A percentile compares a stretch with the other conserved stretches of the same genome.
Evolutionary conservation across 495 filamentous ascomycete species (phyloP).

Genomic region (Penicillium fimorum): DNA sequence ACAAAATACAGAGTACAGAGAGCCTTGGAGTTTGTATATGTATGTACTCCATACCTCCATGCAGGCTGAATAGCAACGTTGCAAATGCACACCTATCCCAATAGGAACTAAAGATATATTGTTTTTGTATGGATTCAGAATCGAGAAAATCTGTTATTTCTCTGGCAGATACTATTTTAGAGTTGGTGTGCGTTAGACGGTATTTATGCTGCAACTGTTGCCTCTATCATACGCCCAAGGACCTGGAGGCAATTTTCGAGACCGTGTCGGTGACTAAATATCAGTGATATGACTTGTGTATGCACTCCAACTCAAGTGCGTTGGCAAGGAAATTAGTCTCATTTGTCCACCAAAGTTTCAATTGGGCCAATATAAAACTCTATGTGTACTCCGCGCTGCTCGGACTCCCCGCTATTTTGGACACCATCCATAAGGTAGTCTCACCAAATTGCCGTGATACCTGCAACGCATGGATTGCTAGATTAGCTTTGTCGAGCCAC

Average conservation of each 20-base stretch:
- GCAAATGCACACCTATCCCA: not conserved
- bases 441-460: conserved; percentile 20
- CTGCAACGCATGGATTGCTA: conserved; percentile 22
- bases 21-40: not conserved
- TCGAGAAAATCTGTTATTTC: not conserved
- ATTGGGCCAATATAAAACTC: conserved; percentile 20
- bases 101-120: not conserved
- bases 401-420: not conserved
- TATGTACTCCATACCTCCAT: conserved; percentile 12
- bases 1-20: not conserved
- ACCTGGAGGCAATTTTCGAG: not conserved
- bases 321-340: not conserved
- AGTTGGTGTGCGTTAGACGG: not conserved
- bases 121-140: not conserved
- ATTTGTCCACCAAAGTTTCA: conserved; percentile 19
- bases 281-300: too few relatives aligned
- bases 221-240: not conserved
- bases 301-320: not conserved
- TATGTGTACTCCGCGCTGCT: conserved; percentile 10
- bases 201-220: not conserved
- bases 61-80: conserved; percentile 16
- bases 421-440: conserved; percentile 16
- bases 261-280: not conserved
- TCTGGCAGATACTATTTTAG: not conserved
- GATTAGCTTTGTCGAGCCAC: conserved; percentile 20